phyloP scores from a whole-genome alignment of 192 early-diverging fungal genomes.

The Coemansia sp. region DNA sequence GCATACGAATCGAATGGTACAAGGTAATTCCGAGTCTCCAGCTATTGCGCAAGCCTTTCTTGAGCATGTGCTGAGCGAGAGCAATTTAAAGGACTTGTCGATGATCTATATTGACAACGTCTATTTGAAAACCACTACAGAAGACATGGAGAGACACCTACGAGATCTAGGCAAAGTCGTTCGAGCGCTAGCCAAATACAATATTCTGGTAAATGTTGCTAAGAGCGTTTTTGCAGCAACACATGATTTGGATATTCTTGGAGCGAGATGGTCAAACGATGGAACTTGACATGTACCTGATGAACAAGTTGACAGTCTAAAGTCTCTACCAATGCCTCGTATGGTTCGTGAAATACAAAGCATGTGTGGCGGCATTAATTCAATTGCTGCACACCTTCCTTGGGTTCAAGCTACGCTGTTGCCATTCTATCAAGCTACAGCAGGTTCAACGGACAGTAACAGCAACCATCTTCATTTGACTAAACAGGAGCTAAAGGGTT shows the following conservation, averaged over 20 bases:
- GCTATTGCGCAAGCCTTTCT: slow-evolving; percentile 24
- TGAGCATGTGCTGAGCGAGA: too few species aligned
- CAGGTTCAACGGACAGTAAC: too few species aligned
- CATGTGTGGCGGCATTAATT: too few species aligned
- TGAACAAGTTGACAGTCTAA: not conserved
- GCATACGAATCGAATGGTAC: slow-evolving; percentile 12
- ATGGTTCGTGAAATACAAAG: too few species aligned
- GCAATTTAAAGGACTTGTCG: not conserved
- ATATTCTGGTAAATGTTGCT: slow-evolving; percentile 12
- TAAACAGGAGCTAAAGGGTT: too few species aligned
- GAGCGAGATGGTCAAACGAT: not conserved
- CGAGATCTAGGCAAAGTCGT: slow-evolving; percentile 9
- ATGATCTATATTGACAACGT: slow-evolving; percentile 51
- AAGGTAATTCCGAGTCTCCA: slow-evolving; percentile 19
- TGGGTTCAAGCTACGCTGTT: not conserved
- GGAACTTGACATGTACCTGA: slow-evolving; percentile 10
- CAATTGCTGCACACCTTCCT: slow-evolving; percentile 7
- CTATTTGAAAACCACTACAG: slow-evolving; percentile 17
- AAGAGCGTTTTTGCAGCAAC: slow-evolving; percentile 6
- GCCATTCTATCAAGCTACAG: too few species aligned
- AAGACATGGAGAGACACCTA: slow-evolving; percentile 9
- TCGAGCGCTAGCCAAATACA: not conserved
- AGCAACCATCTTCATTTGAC: too few species aligned
- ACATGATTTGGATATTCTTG: slow-evolving; percentile 1
- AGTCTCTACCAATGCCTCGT: too few species aligned